Evolutionary conservation across 1,284 basidiomycete species (phyloP).

Genomic region (Cutaneotrichosporon cyanovorans): DNA sequence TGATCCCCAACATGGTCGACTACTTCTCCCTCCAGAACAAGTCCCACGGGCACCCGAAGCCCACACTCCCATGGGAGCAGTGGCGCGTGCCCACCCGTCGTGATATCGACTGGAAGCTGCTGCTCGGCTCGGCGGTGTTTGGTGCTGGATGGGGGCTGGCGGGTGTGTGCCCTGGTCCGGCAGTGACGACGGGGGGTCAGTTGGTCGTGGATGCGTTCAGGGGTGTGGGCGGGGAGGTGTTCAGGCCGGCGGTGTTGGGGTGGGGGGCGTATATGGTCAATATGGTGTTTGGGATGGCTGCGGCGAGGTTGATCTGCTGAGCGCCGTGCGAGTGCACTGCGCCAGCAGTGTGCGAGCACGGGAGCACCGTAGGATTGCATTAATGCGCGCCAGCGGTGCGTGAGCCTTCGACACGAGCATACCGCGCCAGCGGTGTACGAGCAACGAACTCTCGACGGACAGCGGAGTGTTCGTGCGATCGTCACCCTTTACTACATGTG

Average conservation of each 20-base stretch:
- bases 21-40: conserved; percentile 20
- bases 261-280: conserved; percentile 12
- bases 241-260: conserved; percentile 1
- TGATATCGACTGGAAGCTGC: conserved; percentile 51
- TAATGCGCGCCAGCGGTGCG: no score
- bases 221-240: not conserved
- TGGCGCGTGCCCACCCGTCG: conserved; percentile 32
- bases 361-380: no score
- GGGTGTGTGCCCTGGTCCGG: conserved; percentile 54
- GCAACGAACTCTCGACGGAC: no score
- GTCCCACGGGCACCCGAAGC: conserved; percentile 1
- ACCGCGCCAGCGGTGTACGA: no score
- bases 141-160: conserved; percentile 61
- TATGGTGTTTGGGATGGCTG: conserved; percentile 11
- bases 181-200: conserved; percentile 17
- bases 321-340: no score
- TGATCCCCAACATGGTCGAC: conserved; percentile 46
- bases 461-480: no score
- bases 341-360: no score
- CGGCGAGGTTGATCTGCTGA: not conserved
- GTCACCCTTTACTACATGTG: no score
- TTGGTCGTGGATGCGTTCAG: not conserved
- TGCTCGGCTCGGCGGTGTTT: conserved; percentile 56
- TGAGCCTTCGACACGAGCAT: no score
- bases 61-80: conserved; percentile 24